phyloP scores from a whole-genome alignment of 495 filamentous ascomycete species.

The Penicillium psychrofluorescens region DNA sequence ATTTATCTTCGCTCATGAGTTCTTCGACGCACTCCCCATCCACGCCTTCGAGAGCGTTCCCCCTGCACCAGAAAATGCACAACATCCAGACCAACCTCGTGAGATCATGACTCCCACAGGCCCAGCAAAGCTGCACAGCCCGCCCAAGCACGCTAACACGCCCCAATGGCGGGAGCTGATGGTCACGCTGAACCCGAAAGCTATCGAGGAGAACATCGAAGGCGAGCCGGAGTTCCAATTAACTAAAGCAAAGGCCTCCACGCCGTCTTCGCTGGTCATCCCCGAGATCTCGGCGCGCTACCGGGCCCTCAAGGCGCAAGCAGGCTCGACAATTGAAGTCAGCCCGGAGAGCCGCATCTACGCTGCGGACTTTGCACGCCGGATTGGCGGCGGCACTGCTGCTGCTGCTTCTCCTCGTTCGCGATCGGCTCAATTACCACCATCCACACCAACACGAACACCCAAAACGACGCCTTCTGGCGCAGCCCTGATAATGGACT shows the following conservation, averaged over 20 bases:
- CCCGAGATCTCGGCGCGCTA: conserved; percentile 80
- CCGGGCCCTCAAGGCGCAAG: conserved; percentile 56
- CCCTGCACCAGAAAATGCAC: conserved; percentile 25
- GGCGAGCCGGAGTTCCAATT: conserved; percentile 74
- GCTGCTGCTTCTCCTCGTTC: conserved; percentile 30
- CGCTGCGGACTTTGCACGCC: conserved; percentile 67
- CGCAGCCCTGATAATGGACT: conserved; percentile 88
- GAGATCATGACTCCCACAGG: conserved; percentile 42
- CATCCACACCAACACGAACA: conserved; percentile 10
- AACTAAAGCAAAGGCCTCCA: conserved; percentile 61
- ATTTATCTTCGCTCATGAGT: conserved; percentile 94
- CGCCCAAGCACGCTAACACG: conserved; percentile 34
- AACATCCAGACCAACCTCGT: conserved; percentile 16
- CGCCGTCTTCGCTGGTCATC: conserved; percentile 75
- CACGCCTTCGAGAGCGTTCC: conserved; percentile 81
- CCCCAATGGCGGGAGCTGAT: conserved; percentile 84
- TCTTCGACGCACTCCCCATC: conserved; percentile 98
- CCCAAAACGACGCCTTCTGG: conserved; percentile 59
- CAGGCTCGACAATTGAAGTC: conserved; percentile 72
- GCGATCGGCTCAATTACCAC: conserved; percentile 5
- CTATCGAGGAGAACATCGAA: conserved; percentile 38
- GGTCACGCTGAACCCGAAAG: conserved; percentile 58
- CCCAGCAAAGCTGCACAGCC: conserved; percentile 36
- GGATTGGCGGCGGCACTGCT: conserved; percentile 62
- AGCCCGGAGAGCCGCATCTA: conserved; percentile 78